Evolutionary conservation across 108 stramenopile species (phyloP), one percentile per base, ranked within the genome.

Genomic region (Nitzschia sp.): DNA sequence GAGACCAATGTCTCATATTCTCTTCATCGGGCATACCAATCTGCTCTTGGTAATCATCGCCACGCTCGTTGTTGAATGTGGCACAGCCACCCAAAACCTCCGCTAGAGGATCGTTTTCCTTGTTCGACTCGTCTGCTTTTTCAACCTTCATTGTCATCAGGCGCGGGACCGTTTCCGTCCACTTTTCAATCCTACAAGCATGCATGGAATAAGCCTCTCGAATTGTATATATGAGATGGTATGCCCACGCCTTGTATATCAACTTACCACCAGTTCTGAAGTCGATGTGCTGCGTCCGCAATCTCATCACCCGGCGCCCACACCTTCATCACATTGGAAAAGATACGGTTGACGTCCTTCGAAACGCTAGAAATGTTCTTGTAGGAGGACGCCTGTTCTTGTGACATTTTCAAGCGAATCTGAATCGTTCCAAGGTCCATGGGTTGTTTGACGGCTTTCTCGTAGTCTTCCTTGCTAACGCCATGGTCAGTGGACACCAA

Each of bases 21-120:
- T 97, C 95, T 77, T 98, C 97, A 54, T 94, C 91, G 2, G 97
- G 97, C 90, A 96, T 92, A 24, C 95, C 97, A 45, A 80, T 85
- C 56, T 96, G 95, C 51, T 93, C 89, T 81, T 96, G 92, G 64
- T 80, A 96, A 59, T 92, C 87, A 35, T 94, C 93, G 8, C 90
- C 90, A 46, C 93, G 83, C 59, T 96, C 93, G 56, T 88, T 88
- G 62, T 80, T 66, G 35, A 81, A 13, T 35, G 66, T 54, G 32
- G 59, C 54, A 63, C 71, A 61, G 25, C 46, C 33, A 18, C 70
- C 57, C 31, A 75, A 19, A 28, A 57, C 23, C 33, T 68, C 63
- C 4, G 17, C 49, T 4, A 51, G 49, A 25, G 55, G 49, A 59
- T 67, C 64, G 3, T 76, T 69, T 31, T 51, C 54, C 21, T 51